Conservation (phyloP, 2,329 filamentous ascomycete species). For the Fusarium keratoplasticum region DNA sequence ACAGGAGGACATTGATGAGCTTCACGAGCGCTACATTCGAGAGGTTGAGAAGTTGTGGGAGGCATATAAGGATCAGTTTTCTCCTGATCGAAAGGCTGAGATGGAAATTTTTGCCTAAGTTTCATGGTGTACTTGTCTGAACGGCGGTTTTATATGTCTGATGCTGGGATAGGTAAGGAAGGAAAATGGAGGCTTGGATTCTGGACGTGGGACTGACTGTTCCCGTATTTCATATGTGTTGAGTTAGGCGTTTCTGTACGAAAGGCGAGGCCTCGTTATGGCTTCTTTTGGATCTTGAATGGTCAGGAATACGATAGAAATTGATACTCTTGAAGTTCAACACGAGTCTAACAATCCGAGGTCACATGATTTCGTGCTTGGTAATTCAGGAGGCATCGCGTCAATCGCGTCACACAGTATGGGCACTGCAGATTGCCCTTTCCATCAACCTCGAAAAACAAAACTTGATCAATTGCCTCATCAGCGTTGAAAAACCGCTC, state of each 20-base stretch:
- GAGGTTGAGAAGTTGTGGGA: conserved; percentile 82
- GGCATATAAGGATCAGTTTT: conserved; percentile 81
- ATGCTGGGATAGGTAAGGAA: not conserved
- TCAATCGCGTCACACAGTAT: conserved; percentile 34
- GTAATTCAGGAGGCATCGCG: conserved; percentile 27
- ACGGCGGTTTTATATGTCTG: not conserved
- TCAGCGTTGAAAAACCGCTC: not conserved
- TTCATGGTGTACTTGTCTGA: not conserved
- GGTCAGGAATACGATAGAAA: not conserved
- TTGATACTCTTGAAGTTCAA: not conserved
- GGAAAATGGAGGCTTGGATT: not conserved
- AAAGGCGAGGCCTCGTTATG: not conserved
- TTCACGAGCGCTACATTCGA: conserved; percentile 82
- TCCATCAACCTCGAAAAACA: not conserved
- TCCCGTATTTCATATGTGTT: conserved; percentile 10
- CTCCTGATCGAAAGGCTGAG: conserved; percentile 70
- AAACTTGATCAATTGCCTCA: not conserved
- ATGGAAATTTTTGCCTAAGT: conserved; percentile 72
- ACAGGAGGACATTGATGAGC: conserved; percentile 79
- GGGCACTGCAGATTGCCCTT: not conserved
- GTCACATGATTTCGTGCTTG: conserved; percentile 43
- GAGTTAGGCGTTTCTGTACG: not conserved
- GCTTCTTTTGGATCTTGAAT: not conserved
- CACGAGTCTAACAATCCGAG: not conserved
- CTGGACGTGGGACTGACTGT: not conserved